Evolutionary conservation across 192 early-diverging fungal genomes (phyloP).

Genomic region (Pilobolus umbonatus): DNA sequence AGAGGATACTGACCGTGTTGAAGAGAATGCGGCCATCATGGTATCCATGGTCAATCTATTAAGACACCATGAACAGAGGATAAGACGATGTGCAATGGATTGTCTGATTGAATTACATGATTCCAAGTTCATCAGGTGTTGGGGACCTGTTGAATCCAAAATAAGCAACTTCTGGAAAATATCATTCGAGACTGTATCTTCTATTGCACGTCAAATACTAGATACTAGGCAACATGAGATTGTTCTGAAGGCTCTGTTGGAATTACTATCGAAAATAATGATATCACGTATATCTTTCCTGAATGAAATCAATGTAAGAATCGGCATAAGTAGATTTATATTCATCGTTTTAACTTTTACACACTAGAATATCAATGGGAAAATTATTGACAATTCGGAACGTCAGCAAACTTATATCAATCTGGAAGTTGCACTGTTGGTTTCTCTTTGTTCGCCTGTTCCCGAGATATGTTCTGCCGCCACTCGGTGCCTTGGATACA

Average conservation of each 20-base stretch:
- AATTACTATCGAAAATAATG: constrained; percentile 58
- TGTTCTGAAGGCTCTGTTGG: constrained; percentile 49
- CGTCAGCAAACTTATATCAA: constrained; percentile 55
- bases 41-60: constrained; percentile 50
- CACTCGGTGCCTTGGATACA: constrained; percentile 52
- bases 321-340: background rate
- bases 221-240: constrained; percentile 60
- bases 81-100: constrained; percentile 43
- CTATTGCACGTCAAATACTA: constrained; percentile 61
- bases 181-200: constrained; percentile 31
- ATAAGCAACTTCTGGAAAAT: constrained; percentile 74
- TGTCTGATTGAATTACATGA: constrained; percentile 68
- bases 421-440: constrained; percentile 64
- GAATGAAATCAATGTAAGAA: constrained; percentile 31
- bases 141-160: constrained; percentile 63
- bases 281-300: constrained; percentile 49
- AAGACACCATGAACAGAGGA: constrained; percentile 3
- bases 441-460: constrained; percentile 66
- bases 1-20: constrained; percentile 34
- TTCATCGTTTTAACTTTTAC: background rate
- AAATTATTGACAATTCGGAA: constrained; percentile 49
- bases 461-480: constrained; percentile 50
- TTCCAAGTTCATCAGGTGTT: constrained; percentile 58
- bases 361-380: constrained; percentile 31
- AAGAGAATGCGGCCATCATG: constrained; percentile 66